phyloP scores from a whole-genome alignment of 805 yeast genomes.

The Candida germanica region DNA sequence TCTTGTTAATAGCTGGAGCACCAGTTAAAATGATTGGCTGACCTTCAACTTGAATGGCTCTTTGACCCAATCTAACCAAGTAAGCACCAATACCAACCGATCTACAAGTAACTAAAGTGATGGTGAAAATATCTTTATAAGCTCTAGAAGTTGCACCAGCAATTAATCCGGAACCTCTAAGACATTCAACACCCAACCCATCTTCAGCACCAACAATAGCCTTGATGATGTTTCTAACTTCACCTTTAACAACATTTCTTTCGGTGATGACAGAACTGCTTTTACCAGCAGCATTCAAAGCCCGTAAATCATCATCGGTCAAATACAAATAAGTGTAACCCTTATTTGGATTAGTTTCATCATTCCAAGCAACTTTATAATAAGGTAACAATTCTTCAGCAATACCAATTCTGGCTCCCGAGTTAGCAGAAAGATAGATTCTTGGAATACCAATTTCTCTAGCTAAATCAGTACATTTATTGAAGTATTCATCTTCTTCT shows the following conservation, averaged over 20 bases:
- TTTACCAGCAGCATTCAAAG: constrained; percentile 58
- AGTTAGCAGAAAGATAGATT: constrained; percentile 93
- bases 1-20: constrained; percentile 97
- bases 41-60: constrained; percentile 98
- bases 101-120: constrained; percentile 98
- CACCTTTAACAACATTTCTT: constrained; percentile 78
- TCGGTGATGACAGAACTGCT: constrained; percentile 68
- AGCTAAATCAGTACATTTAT: constrained; percentile 89
- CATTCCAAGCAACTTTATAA: constrained; percentile 92
- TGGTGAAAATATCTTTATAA: constrained; percentile 94
- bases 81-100: constrained; percentile 99
- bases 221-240: constrained; percentile 74
- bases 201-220: constrained; percentile 92
- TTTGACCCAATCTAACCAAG: constrained; percentile 95
- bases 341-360: constrained; percentile 65
- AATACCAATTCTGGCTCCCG: constrained; percentile 98
- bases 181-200: constrained; percentile 97
- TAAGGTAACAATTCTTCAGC: constrained; percentile 93
- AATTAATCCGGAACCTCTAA: constrained; percentile 95
- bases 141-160: constrained; percentile 99
- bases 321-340: constrained; percentile 91
- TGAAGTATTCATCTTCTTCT: constrained; percentile 86
- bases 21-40: constrained; percentile 98
- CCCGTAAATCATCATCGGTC: constrained; percentile 59
- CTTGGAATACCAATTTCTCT: constrained; percentile 91